Evolutionary conservation across 73 alveolate genomes (phyloP), one percentile per base, ranked within the genome.

Genomic region (Paramecium bursaria): DNA sequence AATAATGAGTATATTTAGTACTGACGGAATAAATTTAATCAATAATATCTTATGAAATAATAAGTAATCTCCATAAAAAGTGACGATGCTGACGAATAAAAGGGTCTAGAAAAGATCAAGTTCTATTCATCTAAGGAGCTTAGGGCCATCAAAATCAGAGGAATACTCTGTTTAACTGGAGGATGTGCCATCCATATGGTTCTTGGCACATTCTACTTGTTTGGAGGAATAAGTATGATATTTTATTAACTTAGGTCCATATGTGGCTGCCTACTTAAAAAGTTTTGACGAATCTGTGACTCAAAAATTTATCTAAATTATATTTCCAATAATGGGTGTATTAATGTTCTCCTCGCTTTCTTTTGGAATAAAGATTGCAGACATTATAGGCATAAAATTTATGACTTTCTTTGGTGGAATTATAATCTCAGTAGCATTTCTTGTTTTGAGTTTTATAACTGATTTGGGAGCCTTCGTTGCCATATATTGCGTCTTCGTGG

Each of bases 121-220:
- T 53, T 15, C 2, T 67, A 67, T 42, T 19, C 82, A 35, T 25
- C 82, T 2, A 67, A 67, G 61, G 82, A 67, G 25, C 35, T 67
- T 4, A 14, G 50, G 2, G 14, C 60, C 10, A 67, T 67, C 0
- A 67, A 67, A 42, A 13, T 67, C 7, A 11, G 44, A 42, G 82
- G 82, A 11, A 1, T 39, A 9, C 22, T 67, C 4, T 67, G 82
- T 42, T 7, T 67, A 14, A 2, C 44, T 39, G 82, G 82, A 39
- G 82, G 82, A 3, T 15, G 33, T 67, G 53, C 82, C 3, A 53
- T 67, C 14, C 82, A 67, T 14, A 39, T 67, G 33, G 82, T 67
- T 1, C 82, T 67, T 67, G 82, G 82, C 21, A 67, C 82, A 35
- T 67, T 67, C 50, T 67, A 67, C 27, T 47, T 67, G 1, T 67